Base-by-base conservation (phyloP, 2,329 filamentous ascomycete species). In the Juglanconis juglandina region DNA sequence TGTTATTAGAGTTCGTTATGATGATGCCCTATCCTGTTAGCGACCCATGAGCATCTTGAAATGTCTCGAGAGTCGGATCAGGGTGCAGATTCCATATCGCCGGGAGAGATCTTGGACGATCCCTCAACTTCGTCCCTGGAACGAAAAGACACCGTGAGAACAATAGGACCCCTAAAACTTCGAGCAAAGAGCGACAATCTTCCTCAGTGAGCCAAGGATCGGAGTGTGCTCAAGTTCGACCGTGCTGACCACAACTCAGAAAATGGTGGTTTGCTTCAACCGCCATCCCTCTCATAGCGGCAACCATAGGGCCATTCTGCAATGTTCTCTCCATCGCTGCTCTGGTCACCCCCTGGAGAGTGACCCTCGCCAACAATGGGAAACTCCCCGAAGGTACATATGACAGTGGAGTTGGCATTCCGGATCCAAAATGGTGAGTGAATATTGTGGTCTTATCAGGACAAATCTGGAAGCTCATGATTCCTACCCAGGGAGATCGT, bases 251-350 rank as follows among this genome's bases (percentile, higher is more conserved):
- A 4, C 17, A 4, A 50, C 8, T 14, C 52, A 75, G 70, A 65
- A 66, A 68, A 48, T 76, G 74, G 75, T 76, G 73, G 73, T 72
- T 76, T 58, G 75, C 73, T 41, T 73, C 71, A 1, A 76, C 72
- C 3, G 73, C 73, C 3, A 73, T 86, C 49, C 84, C 84, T 3
- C 77, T 90, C 3, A 74, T 90, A 4, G 87, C 87, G 3, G 88
- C 88, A 13, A 86, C 87, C 1, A 80, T 87, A n/a, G 87, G 86
- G 0, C 88, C 88, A 1, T 73, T 90, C n/a, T 87, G 88, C 3
- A 90, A 90, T 68, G 81, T 90, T 30, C 77, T 88, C 62, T 87
- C 85, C 1, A 87, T 90, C 56, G 86, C 85, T 33, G 87, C 87
- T 1, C 73, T 90, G 50, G 86, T 89, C 2, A 84, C 82, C 17